Conservation (phyloP, 2,329 filamentous ascomycete genomes). For the Cercospora zeae-maydis region DNA sequence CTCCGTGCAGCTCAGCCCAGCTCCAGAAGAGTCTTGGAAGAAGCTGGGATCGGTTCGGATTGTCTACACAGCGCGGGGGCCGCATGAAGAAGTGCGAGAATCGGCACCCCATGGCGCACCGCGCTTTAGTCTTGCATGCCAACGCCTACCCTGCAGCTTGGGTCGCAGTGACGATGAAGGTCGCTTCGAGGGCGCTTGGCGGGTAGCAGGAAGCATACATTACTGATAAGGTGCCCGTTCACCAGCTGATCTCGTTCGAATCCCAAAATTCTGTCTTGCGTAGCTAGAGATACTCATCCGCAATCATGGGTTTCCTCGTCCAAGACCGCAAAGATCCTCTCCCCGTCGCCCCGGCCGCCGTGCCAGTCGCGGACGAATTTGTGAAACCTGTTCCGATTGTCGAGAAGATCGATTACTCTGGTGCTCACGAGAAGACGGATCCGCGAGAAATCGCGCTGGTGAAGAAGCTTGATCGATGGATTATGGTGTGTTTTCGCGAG, state of each 20-base stretch:
- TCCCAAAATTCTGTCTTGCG: not conserved
- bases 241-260: not conserved
- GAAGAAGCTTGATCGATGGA: slow-evolving; percentile 32
- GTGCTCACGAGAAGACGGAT: slow-evolving; percentile 35
- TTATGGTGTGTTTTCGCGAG: slow-evolving; percentile 20
- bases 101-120: not conserved
- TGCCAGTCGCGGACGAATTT: not conserved
- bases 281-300: not conserved
- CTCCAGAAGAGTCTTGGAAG: not conserved
- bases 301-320: not conserved
- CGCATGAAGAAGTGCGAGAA: not conserved
- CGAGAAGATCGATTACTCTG: slow-evolving; percentile 27
- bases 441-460: slow-evolving; percentile 32
- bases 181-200: not conserved
- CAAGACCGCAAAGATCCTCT: not conserved
- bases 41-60: not conserved
- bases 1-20: too few relatives aligned
- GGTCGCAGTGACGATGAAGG: not conserved
- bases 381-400: not conserved
- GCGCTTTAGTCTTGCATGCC: not conserved
- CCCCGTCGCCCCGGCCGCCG: not conserved
- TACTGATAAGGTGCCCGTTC: not conserved
- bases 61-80: not conserved
- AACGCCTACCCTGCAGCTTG: not conserved
- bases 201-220: not conserved